Evolutionary conservation across 148 eudicot species (phyloP).

Genomic region (Camellia granthamiana): DNA sequence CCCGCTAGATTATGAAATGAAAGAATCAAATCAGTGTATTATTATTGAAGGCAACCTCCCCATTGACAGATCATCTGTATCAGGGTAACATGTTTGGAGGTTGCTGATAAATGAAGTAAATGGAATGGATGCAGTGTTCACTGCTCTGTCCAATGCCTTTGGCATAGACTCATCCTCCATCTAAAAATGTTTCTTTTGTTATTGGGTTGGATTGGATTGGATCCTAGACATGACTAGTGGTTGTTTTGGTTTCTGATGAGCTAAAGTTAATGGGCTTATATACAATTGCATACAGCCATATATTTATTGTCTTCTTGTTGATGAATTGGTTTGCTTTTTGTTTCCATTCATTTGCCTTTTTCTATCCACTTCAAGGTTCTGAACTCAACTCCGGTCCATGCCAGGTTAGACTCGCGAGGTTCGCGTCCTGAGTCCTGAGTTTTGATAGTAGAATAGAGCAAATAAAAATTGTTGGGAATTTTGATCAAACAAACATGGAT

Average conservation of each 20-base stretch:
- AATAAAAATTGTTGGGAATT: background rate
- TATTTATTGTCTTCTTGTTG: constrained; percentile 17
- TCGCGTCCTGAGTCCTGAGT: constrained; percentile 5
- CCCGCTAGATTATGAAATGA: constrained; percentile 10
- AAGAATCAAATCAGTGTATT: background rate
- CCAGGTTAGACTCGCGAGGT: constrained; percentile 4
- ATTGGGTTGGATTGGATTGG: constrained; percentile 19
- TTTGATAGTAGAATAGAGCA: background rate
- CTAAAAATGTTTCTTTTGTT: constrained; percentile 8
- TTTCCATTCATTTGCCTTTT: constrained; percentile 27
- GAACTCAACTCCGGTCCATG: constrained; percentile 15
- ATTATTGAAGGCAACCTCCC: constrained; percentile 14
- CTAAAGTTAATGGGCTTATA: constrained; percentile 20
- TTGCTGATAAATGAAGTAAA: constrained; percentile 11
- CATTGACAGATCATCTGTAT: constrained; percentile 10
- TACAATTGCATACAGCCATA: constrained; percentile 19
- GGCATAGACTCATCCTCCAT: constrained; percentile 12
- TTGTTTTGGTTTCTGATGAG: constrained; percentile 20
- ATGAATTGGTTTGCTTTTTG: constrained; percentile 21
- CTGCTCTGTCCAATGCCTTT: constrained; percentile 9
- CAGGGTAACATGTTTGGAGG: background rate
- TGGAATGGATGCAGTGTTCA: constrained; percentile 14
- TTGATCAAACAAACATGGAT: background rate
- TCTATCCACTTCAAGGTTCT: constrained; percentile 29
- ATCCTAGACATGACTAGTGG: constrained; percentile 37